phyloP scores from a whole-genome alignment of 2,329 filamentous ascomycete species.

The Fusarium nanum region DNA sequence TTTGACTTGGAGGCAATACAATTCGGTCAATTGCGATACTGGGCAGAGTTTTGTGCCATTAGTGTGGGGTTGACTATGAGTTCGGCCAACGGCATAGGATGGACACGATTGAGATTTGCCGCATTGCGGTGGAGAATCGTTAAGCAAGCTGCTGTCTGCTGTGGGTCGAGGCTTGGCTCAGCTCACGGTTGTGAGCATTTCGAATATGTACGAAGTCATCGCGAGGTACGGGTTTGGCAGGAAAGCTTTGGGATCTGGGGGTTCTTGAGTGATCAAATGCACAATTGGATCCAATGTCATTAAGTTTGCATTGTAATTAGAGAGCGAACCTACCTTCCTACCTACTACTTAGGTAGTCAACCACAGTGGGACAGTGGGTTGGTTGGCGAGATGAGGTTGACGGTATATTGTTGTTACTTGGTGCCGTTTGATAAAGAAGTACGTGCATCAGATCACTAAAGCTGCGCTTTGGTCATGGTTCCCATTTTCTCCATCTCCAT shows the following conservation, averaged over 20 bases:
- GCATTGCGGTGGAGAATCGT: conserved; percentile 27
- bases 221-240: neutral
- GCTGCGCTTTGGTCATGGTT: neutral
- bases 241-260: neutral
- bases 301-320: neutral
- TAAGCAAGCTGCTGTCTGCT: neutral
- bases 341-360: neutral
- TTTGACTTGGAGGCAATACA: neutral
- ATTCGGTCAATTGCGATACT: neutral
- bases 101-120: neutral
- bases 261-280: neutral
- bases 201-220: neutral
- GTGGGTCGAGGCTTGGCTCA: neutral
- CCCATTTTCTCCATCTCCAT: neutral
- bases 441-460: neutral
- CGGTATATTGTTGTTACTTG: neutral
- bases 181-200: neutral
- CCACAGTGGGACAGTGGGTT: neutral
- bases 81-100: conserved; percentile 32
- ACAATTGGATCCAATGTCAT: neutral
- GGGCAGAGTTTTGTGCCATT: conserved; percentile 11
- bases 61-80: conserved; percentile 30
- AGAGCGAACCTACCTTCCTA: too few species aligned
- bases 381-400: neutral
- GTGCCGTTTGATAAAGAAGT: neutral